Conservation (phyloP, 2,329 filamentous ascomycete species). For the Macrophomina tecta region DNA sequence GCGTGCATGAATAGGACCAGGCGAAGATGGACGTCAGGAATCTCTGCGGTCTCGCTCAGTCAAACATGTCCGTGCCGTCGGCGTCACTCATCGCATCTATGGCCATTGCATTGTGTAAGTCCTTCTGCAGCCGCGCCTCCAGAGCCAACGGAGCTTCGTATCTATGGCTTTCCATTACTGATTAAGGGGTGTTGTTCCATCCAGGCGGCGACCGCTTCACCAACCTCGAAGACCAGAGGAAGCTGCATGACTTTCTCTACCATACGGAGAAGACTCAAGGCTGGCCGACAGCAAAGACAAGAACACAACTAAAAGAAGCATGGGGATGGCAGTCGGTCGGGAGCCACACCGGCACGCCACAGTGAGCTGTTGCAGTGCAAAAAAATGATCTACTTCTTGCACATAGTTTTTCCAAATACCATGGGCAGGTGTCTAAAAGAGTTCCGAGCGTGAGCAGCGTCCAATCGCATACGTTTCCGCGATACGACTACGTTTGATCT, state of each 20-base stretch:
- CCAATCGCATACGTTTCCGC: conserved; percentile 4
- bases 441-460: background rate
- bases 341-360: background rate
- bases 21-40: conserved; percentile 35
- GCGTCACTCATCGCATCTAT: conserved; percentile 45
- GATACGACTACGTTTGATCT: background rate
- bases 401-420: background rate
- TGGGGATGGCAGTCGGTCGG: conserved; percentile 9
- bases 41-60: conserved; percentile 43
- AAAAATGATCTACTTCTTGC: background rate
- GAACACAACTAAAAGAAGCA: conserved; percentile 10
- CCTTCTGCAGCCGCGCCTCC: too few species aligned
- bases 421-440: background rate
- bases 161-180: too few species aligned
- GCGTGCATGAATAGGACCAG: background rate
- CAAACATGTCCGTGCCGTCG: conserved; percentile 42
- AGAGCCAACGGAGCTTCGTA: background rate
- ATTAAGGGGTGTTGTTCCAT: background rate
- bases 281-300: conserved; percentile 14
- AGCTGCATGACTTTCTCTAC: background rate
- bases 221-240: background rate
- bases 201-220: conserved; percentile 26
- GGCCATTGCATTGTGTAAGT: conserved; percentile 42
- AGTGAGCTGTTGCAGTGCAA: background rate
- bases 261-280: conserved; percentile 5